A percentile compares a stretch with the other conserved stretches of the same genome.
Evolutionary conservation across 2,329 filamentous ascomycete species (phyloP).

Genomic region (Fusarium domesticum): DNA sequence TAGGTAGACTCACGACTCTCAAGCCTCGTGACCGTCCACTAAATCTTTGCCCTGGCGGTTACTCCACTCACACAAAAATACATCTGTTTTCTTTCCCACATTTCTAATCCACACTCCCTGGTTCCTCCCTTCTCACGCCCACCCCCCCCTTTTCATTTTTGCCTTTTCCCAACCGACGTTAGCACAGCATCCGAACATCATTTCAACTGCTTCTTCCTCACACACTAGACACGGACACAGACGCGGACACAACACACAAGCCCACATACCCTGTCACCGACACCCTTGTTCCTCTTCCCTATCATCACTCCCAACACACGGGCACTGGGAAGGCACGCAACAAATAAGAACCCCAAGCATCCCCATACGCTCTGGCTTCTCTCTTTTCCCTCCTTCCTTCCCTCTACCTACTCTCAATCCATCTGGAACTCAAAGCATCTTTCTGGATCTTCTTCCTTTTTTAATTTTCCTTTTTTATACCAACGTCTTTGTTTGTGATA

Average conservation of each 20-base stretch:
- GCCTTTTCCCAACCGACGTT: no score
- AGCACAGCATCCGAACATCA: no score
- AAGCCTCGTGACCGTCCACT: no score
- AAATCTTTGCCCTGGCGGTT: no score
- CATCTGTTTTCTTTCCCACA: no score
- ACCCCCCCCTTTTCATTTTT: no score
- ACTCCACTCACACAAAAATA: no score
- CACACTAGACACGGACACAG: no score
- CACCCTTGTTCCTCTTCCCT: slow-evolving; percentile 1
- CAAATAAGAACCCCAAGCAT: slow-evolving; percentile 44
- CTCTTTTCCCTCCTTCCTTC: slow-evolving; percentile 33
- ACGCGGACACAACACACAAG: no score
- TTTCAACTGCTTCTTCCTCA: neutral
- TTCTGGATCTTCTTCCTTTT: slow-evolving; percentile 37
- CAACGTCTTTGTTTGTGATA: slow-evolving; percentile 49
- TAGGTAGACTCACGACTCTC: no score
- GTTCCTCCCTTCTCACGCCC: no score
- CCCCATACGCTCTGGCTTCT: slow-evolving; percentile 28
- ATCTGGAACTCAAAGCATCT: slow-evolving; percentile 32
- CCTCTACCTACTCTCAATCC: slow-evolving; percentile 34
- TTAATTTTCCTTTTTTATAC: slow-evolving; percentile 39
- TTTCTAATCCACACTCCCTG: no score
- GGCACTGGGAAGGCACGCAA: slow-evolving; percentile 13
- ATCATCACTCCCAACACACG: slow-evolving; percentile 5
- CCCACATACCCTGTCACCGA: slow-evolving; percentile 3